phyloP scores from a whole-genome alignment of 768 basidiomycete genomes.

The Chiua virens region DNA sequence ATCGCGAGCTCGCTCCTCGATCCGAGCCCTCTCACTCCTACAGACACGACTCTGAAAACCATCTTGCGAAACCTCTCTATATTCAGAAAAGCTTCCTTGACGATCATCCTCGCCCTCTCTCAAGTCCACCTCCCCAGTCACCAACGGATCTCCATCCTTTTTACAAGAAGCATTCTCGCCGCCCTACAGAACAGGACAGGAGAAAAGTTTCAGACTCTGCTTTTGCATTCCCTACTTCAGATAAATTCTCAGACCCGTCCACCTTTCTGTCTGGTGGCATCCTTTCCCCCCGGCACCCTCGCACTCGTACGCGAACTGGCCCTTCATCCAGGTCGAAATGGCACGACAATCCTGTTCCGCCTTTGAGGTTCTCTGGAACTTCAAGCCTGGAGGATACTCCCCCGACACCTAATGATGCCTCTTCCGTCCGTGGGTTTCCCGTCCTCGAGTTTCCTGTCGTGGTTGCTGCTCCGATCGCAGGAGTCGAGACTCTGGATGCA shows the following conservation, averaged over 20 bases:
- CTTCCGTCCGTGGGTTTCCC: slow-evolving; percentile 14
- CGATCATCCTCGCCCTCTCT: slow-evolving; percentile 42
- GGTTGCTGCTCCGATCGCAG: slow-evolving; percentile 74
- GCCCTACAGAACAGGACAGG: slow-evolving; percentile 26
- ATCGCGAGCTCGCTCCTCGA: slow-evolving; percentile 10
- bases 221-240: slow-evolving; percentile 29
- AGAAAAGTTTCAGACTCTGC: slow-evolving; percentile 24
- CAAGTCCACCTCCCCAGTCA: slow-evolving; percentile 35
- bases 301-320: slow-evolving; percentile 58
- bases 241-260: slow-evolving; percentile 25
- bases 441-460: slow-evolving; percentile 58
- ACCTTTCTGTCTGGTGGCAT: slow-evolving; percentile 26
- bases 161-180: slow-evolving; percentile 26
- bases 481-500: slow-evolving; percentile 87
- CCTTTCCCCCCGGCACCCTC: slow-evolving; percentile 40
- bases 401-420: slow-evolving; percentile 60
- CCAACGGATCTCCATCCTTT: slow-evolving; percentile 8
- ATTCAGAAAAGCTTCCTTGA: slow-evolving; percentile 45
- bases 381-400: slow-evolving; percentile 76
- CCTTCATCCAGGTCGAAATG: slow-evolving; percentile 49
- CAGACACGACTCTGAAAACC: slow-evolving; percentile 46
- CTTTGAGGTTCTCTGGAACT: slow-evolving; percentile 64
- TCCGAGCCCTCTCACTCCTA: slow-evolving; percentile 49
- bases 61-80: slow-evolving; percentile 13
- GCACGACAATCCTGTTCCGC: slow-evolving; percentile 47